phyloP scores from a whole-genome alignment of 139 green algal genomes.

The Coelastrella sp. region DNA sequence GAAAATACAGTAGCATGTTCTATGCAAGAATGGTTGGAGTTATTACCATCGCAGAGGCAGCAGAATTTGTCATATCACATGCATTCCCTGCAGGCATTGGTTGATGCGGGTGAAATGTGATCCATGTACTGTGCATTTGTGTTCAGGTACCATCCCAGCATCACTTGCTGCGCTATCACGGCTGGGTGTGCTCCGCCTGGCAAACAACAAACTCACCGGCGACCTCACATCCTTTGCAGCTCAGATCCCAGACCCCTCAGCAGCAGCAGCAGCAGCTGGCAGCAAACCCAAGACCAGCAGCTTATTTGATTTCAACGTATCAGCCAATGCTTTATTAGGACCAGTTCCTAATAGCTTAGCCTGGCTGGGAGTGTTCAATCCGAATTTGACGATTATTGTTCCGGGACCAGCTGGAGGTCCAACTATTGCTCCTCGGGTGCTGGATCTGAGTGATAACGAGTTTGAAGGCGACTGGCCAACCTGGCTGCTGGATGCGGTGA shows the following conservation, averaged over 20 bases:
- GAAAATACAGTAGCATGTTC: too few species aligned
- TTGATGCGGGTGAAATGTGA: too few species aligned
- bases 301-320: constrained; percentile 32
- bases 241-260: constrained; percentile 6
- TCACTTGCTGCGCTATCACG: constrained; percentile 2
- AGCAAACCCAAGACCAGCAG: not conserved
- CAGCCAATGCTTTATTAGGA: not conserved
- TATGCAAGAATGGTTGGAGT: too few species aligned
- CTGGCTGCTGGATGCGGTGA: constrained; percentile 33
- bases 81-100: not conserved
- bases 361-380: constrained; percentile 28
- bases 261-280: not conserved
- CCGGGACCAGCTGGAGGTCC: not conserved
- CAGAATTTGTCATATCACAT: not conserved
- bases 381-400: constrained; percentile 8
- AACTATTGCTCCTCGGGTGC: not conserved
- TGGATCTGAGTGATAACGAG: constrained; percentile 2
- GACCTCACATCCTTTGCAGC: constrained; percentile 3
- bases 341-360: not conserved
- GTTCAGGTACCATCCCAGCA: not conserved
- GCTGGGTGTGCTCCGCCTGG: constrained; percentile 31
- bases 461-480: constrained; percentile 8
- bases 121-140: too few species aligned
- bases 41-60: too few species aligned
- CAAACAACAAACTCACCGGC: constrained; percentile 7